Conservation (phyloP, 2,329 filamentous ascomycete genomes). For the Cercospora sp. region DNA sequence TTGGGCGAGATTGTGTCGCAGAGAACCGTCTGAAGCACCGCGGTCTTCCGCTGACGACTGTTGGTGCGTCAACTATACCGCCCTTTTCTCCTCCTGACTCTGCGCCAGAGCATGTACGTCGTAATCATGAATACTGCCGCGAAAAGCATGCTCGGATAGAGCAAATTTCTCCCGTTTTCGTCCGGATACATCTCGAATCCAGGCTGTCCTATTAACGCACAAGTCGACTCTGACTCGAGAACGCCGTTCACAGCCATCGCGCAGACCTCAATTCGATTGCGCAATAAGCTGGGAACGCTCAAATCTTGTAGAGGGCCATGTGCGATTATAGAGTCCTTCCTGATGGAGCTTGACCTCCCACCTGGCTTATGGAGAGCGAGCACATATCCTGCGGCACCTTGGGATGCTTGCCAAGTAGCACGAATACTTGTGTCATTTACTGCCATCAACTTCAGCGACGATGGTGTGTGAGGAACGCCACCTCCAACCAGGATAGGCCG, state of each 20-base stretch:
- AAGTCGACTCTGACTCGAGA: not conserved
- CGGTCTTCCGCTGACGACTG: not conserved
- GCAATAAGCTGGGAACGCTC: not conserved
- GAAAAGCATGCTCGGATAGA: not conserved
- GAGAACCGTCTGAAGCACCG: too few relatives aligned
- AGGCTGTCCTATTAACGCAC: slow-evolving; percentile 1
- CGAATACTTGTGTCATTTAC: not conserved
- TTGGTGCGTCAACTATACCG: not conserved
- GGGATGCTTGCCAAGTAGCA: not conserved
- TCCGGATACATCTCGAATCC: not conserved
- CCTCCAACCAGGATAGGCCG: slow-evolving; percentile 2
- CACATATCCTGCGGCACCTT: slow-evolving; percentile 1
- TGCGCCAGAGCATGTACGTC: not conserved
- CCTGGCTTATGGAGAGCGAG: not conserved
- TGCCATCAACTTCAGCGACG: not conserved
- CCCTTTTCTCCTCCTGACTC: not conserved
- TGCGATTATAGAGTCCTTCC: not conserved
- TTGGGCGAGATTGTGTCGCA: too few relatives aligned
- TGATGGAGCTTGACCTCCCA: not conserved
- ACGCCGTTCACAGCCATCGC: not conserved
- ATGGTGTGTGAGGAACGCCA: not conserved
- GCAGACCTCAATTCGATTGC: not conserved
- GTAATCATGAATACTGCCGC: not conserved
- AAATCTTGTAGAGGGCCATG: not conserved
- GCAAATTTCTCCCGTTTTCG: not conserved